Evolutionary conservation across 176 grass and related monocot species (phyloP), one percentile per base, ranked within the genome.

Genomic region (Lolium multiflorum): DNA sequence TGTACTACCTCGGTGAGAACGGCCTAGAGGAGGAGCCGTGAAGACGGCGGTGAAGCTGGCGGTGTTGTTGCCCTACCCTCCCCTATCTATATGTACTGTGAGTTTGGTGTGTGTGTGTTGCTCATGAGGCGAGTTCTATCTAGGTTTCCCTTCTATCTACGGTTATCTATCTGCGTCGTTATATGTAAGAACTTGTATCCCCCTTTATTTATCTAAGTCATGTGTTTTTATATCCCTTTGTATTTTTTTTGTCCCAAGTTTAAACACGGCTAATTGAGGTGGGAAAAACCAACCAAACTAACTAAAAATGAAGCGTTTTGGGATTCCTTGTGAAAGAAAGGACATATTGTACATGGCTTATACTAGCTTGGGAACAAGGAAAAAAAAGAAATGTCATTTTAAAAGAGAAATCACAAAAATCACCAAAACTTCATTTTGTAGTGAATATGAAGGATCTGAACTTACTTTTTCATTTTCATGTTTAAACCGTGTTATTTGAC

Each of bases 171-270:
- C n/a, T 24, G 20, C 24, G 21, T 61, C 21, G 58, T 61, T 35
- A 35, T 35, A 35, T 60, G n/a, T 60, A 60, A 60, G 57, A 22
- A 22, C 20, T 60, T 60, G 8, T 22, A 44, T 44, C 41, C 41
- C 41, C 7, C 9, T 60, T 60, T 60, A 60, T 60, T 22, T 60
- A 24, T 22, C 6, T 60, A 60, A 11, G n/a, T n/a, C 18, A 15
- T 4, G 12, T 51, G 12, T 60, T 60, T 20, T 62, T 25, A 25
- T 12, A 21, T 35, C 31, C 31, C 31, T 25, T 62, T 62, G 22
- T 62, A 62, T 62, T 62, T 62, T 25, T 9, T 62, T 62, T 62
- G 59, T 12, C 59, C 59, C 59, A 62, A 62, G 59, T 62, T 62
- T 62, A 25, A 8, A 62, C 59, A 62, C 21, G 21, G 0, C 59